Evolutionary conservation across 176 grass and related monocot genomes (phyloP).

Genomic region (Elaeis guineensis): DNA sequence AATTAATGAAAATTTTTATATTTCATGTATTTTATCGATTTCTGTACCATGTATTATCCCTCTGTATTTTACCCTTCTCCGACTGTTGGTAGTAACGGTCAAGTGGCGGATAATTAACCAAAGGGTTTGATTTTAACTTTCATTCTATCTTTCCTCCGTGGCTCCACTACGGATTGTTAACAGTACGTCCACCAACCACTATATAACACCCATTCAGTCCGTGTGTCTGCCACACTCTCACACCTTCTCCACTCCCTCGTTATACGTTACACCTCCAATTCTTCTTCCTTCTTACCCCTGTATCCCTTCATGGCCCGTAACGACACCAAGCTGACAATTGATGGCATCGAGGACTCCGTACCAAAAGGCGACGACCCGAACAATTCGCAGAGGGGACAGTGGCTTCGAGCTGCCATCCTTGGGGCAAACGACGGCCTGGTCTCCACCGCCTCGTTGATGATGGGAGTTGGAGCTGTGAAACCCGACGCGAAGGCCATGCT

Average conservation of each 20-base stretch:
- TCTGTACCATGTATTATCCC: too few species aligned
- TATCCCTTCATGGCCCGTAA: constrained; percentile 16
- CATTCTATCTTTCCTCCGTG: too few species aligned
- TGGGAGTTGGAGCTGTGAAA: constrained; percentile 50
- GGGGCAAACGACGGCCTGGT: constrained; percentile 63
- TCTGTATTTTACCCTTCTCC: too few species aligned
- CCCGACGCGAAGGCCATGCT: constrained; percentile 26
- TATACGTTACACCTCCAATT: not conserved
- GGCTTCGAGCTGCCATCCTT: constrained; percentile 63
- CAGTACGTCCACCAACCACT: constrained; percentile 4
- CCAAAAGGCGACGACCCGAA: not conserved
- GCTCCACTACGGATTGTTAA: too few species aligned
- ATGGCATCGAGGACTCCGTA: constrained; percentile 3
- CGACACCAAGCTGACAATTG: constrained; percentile 37
- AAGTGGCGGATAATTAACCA: too few species aligned
- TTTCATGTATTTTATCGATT: too few species aligned
- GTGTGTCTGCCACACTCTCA: constrained; percentile 33
- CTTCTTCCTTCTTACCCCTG: not conserved
- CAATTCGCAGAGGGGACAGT: constrained; percentile 26
- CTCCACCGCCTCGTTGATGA: constrained; percentile 54
- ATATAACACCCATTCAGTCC: constrained; percentile 14
- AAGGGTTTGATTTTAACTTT: too few species aligned
- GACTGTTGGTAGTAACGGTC: too few species aligned
- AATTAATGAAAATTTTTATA: too few species aligned
- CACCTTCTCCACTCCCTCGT: not conserved